Base-by-base conservation (phyloP, 306 rosid genomes). In the Rosa rugosa region DNA sequence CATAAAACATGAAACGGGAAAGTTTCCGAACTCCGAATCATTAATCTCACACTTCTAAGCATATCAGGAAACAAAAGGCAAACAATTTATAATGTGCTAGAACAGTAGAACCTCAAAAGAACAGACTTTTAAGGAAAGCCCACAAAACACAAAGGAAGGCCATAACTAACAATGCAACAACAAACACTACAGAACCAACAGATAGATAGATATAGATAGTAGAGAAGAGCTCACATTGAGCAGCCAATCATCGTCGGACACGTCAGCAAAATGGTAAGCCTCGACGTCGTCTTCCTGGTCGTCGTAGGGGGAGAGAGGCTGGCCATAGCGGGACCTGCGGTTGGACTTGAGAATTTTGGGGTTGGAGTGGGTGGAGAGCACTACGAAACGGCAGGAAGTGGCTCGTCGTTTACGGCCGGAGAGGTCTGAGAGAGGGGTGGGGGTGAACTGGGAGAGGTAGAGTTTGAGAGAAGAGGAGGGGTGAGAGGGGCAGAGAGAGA, bases 301-400 rank as follows among this genome's bases (percentile, higher is more conserved):
- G 66, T 59, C 90, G 64, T 88, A 90, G 1, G 89, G 87, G 0
- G 88, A 88, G 51, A 90, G 72, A 31, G 75, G 38, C 66, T 84
- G 81, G n/a, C 96, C 93, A 54, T 80, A 85, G 78, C 85, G 79
- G 2, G 97, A 87, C 82, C 83, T 83, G 54, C 91, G 63, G 83
- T 93, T 93, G 76, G 89, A 85, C 86, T 95, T 95, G 79, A 93
- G 79, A 83, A 95, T 82, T 25, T 54, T 89, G 0, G 93, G 89
- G 83, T 82, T 95, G 79, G 99, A 91, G 86, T 95, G 99, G 10
- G 93, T 86, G 0, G 97, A 90, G 71, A 81, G 79, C 72, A 84
- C 88, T 42, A 85, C 84, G 64, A 89, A 75, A 69, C 85, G 77
- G 69, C 73, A 46, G n/a, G 75, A 8, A 4, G 79, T 47, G 36